phyloP scores from a whole-genome alignment of 331 rosid genomes.

The Pyracantha coccinea region DNA sequence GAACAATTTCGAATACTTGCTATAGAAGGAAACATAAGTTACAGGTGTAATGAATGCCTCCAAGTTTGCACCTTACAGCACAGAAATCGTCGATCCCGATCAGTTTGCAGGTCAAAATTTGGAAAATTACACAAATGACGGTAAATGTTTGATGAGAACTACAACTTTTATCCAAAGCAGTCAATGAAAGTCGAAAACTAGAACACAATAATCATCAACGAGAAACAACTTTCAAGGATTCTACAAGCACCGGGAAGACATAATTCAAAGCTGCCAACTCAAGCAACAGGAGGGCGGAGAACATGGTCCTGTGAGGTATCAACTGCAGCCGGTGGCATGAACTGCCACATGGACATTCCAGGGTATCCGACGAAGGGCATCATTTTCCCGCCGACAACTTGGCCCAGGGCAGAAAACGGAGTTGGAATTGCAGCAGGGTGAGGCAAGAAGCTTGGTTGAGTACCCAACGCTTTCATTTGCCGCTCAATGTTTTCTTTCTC shows the following conservation, averaged over 20 bases:
- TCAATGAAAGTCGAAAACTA: neutral
- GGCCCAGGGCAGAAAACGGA: conserved; percentile 42
- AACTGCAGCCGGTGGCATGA: conserved; percentile 67
- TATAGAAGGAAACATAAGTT: neutral
- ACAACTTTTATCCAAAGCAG: neutral
- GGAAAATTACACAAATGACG: neutral
- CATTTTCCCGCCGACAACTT: conserved; percentile 53
- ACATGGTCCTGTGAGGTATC: conserved; percentile 91
- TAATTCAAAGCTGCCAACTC: conserved; percentile 6
- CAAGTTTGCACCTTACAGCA: neutral
- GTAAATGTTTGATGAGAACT: conserved; percentile 9
- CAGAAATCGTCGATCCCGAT: neutral
- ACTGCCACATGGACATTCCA: conserved; percentile 96
- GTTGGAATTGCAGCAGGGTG: conserved; percentile 41
- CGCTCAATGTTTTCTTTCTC: conserved; percentile 67
- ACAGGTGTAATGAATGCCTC: neutral
- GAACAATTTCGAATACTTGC: too few relatives aligned
- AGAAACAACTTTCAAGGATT: neutral
- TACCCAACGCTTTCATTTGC: conserved; percentile 38
- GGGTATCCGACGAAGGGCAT: conserved; percentile 83
- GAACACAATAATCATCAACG: neutral
- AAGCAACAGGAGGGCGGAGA: conserved; percentile 96
- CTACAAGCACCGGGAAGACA: neutral
- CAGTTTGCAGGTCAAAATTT: conserved; percentile 9
- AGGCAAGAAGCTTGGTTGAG: conserved; percentile 50